Evolutionary conservation across 2,329 filamentous ascomycete species (phyloP).

Genomic region (Xylogone sp.): DNA sequence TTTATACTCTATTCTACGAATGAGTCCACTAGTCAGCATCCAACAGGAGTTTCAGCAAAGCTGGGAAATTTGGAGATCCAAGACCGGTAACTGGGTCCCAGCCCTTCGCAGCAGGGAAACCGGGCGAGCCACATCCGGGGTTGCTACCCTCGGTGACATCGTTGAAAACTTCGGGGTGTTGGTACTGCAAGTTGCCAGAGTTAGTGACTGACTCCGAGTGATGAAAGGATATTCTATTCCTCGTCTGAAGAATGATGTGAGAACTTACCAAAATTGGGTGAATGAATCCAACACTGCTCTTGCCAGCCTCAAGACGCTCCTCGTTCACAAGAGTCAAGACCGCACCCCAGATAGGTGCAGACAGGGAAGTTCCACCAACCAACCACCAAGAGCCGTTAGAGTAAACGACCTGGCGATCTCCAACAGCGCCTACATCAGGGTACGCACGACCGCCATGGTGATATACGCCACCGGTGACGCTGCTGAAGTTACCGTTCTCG

Average conservation of each 20-base stretch:
- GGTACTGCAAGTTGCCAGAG: conserved; percentile 19
- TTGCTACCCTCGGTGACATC: conserved; percentile 29
- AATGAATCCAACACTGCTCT: conserved; percentile 39
- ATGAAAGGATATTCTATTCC: conserved; percentile 1
- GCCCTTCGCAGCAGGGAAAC: conserved; percentile 31
- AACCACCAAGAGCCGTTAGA: conserved; percentile 23
- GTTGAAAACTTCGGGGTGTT: conserved; percentile 25
- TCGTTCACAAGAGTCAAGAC: conserved; percentile 41
- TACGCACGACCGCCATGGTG: conserved; percentile 38
- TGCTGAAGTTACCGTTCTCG: conserved; percentile 23
- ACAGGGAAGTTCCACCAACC: conserved; percentile 39
- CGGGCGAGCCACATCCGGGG: conserved; percentile 26
- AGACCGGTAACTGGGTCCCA: conserved; percentile 26
- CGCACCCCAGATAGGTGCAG: conserved; percentile 37
- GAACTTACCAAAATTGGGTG: conserved; percentile 33
- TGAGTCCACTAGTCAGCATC: too few species aligned
- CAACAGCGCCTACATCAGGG: conserved; percentile 38
- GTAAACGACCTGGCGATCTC: conserved; percentile 23
- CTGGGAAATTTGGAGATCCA: conserved; percentile 19
- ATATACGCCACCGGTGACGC: conserved; percentile 29
- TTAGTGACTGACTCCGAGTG: conserved; percentile 2
- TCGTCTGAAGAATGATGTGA: background rate
- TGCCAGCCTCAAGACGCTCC: conserved; percentile 34
- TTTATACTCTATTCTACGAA: too few species aligned
- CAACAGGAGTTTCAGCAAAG: conserved; percentile 12